Base-by-base conservation (phyloP, 192 early-diverging fungal species). In the Coemansia sp. region DNA sequence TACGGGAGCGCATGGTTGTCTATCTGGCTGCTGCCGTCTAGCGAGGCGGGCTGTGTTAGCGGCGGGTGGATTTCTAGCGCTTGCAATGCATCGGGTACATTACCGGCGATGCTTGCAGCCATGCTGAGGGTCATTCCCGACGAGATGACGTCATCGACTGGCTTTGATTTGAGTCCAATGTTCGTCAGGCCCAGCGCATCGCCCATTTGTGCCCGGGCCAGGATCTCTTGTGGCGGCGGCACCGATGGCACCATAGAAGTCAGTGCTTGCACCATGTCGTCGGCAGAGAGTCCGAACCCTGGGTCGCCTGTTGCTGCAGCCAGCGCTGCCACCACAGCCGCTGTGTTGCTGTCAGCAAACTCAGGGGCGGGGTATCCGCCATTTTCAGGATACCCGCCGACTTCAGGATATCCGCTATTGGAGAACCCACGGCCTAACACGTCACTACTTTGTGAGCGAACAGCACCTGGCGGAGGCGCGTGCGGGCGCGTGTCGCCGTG, bases 301-400 rank as follows among this genome's bases (percentile, higher is more conserved):
- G 67, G 52, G 0, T 61, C 60, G 0, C 55, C 59, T 23, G 50
- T 32, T 2, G 54, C 63, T 10, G 62, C 66, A 5, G 62, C 58
- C 47, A 63, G 38, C 8, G 63, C 58, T 19, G 63, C 63, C 11
- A 59, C 73, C 3, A 60, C 58, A 7, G 38, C 52, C 6, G 73
- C 48, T 17, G 56, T 55, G 27, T 11, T 25, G 14, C 29, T 32
- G 19, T 55, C 53, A 27, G 24, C 23, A 22, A 14, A 24, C 51
- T 53, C 21, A 11, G 51, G 22, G 23, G 21, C 51, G 2, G 32
- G 32, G 7, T 32, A 32, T 8, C 32, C 32, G 32, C 32, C 1
- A 7, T 8, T 7, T 32, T 32, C 32, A 32, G 32, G 32, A 32
- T 32, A 32, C 32, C 32, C 32, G 5, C 32, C 5, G 32, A 32